Evolutionary conservation across 352 stramenopile genomes (phyloP), one percentile per base, ranked within the genome.

Genomic region (Paralagenidium karlingii): DNA sequence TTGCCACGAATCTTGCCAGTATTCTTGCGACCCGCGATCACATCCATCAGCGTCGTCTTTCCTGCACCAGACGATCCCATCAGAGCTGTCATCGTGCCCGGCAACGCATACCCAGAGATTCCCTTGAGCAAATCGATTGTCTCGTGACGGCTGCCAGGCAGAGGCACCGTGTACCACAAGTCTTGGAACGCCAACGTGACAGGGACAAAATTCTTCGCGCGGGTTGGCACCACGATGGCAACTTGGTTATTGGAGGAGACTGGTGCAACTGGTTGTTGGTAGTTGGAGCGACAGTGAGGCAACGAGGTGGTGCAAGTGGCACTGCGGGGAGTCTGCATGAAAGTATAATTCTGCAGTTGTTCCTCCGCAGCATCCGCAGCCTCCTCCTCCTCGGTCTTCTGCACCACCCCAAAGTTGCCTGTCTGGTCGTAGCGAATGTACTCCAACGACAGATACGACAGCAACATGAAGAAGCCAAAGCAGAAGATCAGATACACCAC

Each of bases 1-100:
- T 82, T 38, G 13, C 83, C 80, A 26, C 38, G 58, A 29, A 89
- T 65, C 8, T 24, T 55, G n/a, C 82, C 82, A 16, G 55, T 61
- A 9, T 55, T 75, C 49, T 95, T 95, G 38, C 83, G 58, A 19
- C 85, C 50, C 1, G 82, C 70, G 27, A 96, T 75, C 0, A 94
- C 80, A 59, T 96, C 81, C 37, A 91, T 70, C 9, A 95, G 53
- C 2, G 83, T 94, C 7, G 79, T 91, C 49, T 95, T 92, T 1
- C 81, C 77, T 18, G 68, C 60, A 20, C 65, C 63, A 3, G 40
- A 53, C 0, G 49, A 45, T 3, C 60, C 60, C 49, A 69, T 67
- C 18, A 73, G 34, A 12, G 60, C 60, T 1, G 50, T 55, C 9
- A 69, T 54, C 3, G 36, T 36, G 1, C 60, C 55, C 0, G 59